Conservation (phyloP, 2,329 filamentous ascomycete species). For the Ophiocordyceps camponoti-rufipedis region DNA sequence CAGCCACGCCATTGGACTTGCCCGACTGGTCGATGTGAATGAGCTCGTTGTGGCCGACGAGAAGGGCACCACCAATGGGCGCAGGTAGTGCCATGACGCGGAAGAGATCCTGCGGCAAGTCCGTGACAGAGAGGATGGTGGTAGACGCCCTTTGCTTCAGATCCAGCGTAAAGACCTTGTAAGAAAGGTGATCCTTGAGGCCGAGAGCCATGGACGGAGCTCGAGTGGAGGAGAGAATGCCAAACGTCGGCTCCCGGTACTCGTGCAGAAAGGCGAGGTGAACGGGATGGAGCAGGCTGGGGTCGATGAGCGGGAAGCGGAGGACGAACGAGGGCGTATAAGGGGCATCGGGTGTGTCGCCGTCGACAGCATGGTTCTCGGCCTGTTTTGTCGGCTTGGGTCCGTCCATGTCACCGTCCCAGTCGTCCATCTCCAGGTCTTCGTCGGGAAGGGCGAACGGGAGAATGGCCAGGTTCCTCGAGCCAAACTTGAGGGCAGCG, state of each 20-base stretch:
- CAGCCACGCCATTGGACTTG: conserved; percentile 78
- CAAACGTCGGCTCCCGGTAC: conserved; percentile 94
- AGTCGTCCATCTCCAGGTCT: conserved; percentile 82
- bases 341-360: conserved; percentile 35
- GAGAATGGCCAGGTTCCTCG: conserved; percentile 76
- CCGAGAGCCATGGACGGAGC: conserved; percentile 61
- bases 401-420: conserved; percentile 66
- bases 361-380: conserved; percentile 13
- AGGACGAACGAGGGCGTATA: conserved; percentile 89
- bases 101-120: conserved; percentile 74
- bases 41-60: conserved; percentile 77
- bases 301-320: conserved; percentile 74
- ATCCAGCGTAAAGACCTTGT: conserved; percentile 90
- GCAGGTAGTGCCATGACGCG: conserved; percentile 66
- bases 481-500: conserved; percentile 82
- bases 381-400: conserved; percentile 32
- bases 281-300: conserved; percentile 70
- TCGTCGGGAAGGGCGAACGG: conserved; percentile 77
- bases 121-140: conserved; percentile 69
- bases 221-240: conserved; percentile 66
- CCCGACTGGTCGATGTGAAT: conserved; percentile 94
- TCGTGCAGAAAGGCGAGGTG: conserved; percentile 89
- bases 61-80: conserved; percentile 73
- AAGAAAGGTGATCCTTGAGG: conserved; percentile 70
- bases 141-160: conserved; percentile 87